phyloP scores from a whole-genome alignment of 805 yeast species.

The Lachancea mirantina region DNA sequence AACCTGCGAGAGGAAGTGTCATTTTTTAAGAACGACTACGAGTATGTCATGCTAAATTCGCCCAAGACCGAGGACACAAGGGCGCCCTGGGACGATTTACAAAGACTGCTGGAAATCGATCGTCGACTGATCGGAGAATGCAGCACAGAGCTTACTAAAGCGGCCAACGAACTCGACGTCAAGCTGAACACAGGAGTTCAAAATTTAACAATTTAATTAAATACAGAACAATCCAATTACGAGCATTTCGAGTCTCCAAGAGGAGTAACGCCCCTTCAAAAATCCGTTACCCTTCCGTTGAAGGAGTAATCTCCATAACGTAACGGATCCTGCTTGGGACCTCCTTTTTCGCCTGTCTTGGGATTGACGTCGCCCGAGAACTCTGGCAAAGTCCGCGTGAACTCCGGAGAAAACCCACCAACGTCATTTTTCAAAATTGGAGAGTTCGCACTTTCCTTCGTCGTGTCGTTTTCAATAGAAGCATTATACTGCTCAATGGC shows the following conservation, averaged over 20 bases:
- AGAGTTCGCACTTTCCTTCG: constrained; percentile 28
- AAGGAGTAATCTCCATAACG: constrained; percentile 89
- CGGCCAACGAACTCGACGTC: constrained; percentile 13
- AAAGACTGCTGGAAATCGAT: constrained; percentile 29
- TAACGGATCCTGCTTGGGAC: constrained; percentile 95
- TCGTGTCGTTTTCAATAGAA: constrained; percentile 31
- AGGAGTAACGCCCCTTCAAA: no score
- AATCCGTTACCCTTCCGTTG: constrained; percentile 94
- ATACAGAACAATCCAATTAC: no score
- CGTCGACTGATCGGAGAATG: constrained; percentile 25
- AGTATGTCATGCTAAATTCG: constrained; percentile 7
- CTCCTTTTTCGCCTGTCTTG: constrained; percentile 89
- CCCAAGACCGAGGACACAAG: constrained; percentile 4
- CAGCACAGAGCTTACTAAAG: constrained; percentile 11
- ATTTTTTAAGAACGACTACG: constrained; percentile 25
- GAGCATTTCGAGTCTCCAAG: no score
- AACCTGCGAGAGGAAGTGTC: constrained; percentile 25
- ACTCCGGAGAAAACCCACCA: constrained; percentile 60
- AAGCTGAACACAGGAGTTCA: no score
- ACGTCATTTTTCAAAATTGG: constrained; percentile 45
- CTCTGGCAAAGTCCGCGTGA: constrained; percentile 77
- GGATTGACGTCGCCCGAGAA: constrained; percentile 95
- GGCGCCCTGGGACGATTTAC: constrained; percentile 30
- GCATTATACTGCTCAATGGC: constrained; percentile 70
- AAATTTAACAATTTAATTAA: no score